These are phyloP conservation scores for Exophiala calicioides DNA, from an alignment of 2,329 filamentous ascomycete genomes.

Conservation along the genomic window DNA sequence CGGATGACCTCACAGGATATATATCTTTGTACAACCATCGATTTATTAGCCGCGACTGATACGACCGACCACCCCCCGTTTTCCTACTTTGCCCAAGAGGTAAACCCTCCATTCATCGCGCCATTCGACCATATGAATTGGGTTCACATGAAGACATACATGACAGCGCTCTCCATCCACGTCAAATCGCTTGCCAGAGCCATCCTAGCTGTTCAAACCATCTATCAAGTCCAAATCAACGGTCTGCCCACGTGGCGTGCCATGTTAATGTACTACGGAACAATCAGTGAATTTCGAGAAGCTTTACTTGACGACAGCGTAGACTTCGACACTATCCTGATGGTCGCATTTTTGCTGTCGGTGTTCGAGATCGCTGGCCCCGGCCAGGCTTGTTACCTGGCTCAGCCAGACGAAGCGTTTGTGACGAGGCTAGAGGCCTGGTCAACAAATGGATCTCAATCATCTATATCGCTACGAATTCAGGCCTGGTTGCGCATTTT, in stretches of 20 bases:
- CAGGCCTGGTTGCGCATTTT: conserved; percentile 9
- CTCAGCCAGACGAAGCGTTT: neutral
- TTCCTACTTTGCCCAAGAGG: conserved; percentile 9
- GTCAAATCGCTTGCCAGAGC: conserved; percentile 5
- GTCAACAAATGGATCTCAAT: neutral
- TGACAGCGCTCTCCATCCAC: conserved; percentile 1
- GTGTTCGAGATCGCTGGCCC: conserved; percentile 9
- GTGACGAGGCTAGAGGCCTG: neutral
- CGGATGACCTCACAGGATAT: conserved; percentile 17
- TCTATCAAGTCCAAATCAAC: conserved; percentile 8
- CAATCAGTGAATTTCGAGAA: conserved; percentile 1
- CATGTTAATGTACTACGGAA: conserved; percentile 2
- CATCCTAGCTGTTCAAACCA: conserved; percentile 9
- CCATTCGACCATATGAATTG: conserved; percentile 13
- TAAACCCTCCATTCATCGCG: conserved; percentile 5
- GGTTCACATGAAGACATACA: conserved; percentile 4
- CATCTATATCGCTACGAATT: conserved; percentile 3
- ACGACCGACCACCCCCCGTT: conserved; percentile 7
- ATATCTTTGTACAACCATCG: conserved; percentile 17
- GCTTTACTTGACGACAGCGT: neutral
- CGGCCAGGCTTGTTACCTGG: conserved; percentile 2
- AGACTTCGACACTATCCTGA: conserved; percentile 3
- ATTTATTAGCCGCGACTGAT: conserved; percentile 8
- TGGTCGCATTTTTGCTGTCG: conserved; percentile 5
- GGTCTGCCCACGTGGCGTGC: conserved; percentile 7